These are phyloP conservation scores for Lichtheimia corymbifera DNA, from an alignment of 371 early-diverging fungal species.

Conservation along the genomic window DNA sequence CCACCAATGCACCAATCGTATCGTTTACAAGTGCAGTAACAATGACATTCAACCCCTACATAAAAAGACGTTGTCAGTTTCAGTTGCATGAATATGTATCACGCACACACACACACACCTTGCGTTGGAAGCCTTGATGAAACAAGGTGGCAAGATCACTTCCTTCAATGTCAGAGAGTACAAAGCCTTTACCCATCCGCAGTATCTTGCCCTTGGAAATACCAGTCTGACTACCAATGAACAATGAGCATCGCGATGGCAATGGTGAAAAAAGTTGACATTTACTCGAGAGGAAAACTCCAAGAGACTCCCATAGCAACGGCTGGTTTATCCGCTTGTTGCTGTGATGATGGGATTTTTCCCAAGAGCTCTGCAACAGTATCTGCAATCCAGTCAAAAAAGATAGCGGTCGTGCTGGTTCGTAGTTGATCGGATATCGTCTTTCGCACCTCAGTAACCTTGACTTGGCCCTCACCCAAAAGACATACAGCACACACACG, in stretches of 20 bases:
- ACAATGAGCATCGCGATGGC: neutral
- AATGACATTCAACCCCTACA: constrained; percentile 57
- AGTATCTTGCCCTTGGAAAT: constrained; percentile 73
- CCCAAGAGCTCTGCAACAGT: constrained; percentile 30
- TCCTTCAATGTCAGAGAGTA: constrained; percentile 70
- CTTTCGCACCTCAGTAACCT: constrained; percentile 71
- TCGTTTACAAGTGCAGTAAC: constrained; percentile 89
- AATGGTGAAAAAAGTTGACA: neutral
- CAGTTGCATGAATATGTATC: neutral
- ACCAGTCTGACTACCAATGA: constrained; percentile 62
- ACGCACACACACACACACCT: constrained; percentile 30
- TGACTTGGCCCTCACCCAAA: constrained; percentile 67
- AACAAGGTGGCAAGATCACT: constrained; percentile 81
- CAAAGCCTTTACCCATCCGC: constrained; percentile 92
- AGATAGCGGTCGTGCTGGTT: constrained; percentile 54
- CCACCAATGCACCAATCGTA: constrained; percentile 87
- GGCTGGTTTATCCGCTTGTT: constrained; percentile 25
- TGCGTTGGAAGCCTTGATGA: constrained; percentile 71
- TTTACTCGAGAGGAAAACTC: constrained; percentile 54
- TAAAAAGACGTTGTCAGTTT: neutral
- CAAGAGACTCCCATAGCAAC: constrained; percentile 45
- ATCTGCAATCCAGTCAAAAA: constrained; percentile 91
- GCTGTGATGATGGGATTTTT: constrained; percentile 10
- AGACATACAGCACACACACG: constrained; percentile 77
- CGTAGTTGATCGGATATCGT: constrained; percentile 64